A percentile compares a stretch with the other conserved stretches of the same genome.
Conservation (phyloP, 306 rosid species). For the Trifolium repens region DNA sequence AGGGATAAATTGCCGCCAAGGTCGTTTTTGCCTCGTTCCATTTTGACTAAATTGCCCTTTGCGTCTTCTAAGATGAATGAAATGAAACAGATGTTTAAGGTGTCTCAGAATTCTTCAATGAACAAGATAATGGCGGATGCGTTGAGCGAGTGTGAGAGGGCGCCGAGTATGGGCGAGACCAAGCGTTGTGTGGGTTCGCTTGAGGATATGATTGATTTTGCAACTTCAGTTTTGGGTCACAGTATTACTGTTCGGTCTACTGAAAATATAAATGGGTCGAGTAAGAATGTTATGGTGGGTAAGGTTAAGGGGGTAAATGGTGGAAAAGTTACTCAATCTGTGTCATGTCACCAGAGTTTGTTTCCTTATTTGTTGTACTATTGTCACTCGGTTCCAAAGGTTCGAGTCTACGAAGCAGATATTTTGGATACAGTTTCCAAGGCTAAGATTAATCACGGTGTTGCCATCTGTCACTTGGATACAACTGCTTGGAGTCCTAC, state of each 20-base stretch:
- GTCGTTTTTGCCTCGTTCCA: slow-evolving; percentile 77
- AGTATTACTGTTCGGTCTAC: slow-evolving; percentile 62
- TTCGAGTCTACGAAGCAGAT: slow-evolving; percentile 83
- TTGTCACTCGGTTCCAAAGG: slow-evolving; percentile 88
- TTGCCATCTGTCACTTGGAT: too few species aligned
- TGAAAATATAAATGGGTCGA: slow-evolving; percentile 58
- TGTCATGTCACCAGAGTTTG: slow-evolving; percentile 83
- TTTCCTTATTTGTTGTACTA: slow-evolving; percentile 80
- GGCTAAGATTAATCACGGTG: too few species aligned
- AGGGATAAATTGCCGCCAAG: slow-evolving; percentile 76
- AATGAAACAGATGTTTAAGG: slow-evolving; percentile 65
- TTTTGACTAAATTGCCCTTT: slow-evolving; percentile 67
- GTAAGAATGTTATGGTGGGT: slow-evolving; percentile 57
- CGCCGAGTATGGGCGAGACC: slow-evolving; percentile 72
- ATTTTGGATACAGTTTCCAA: slow-evolving; percentile 44
- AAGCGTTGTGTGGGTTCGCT: slow-evolving; percentile 75
- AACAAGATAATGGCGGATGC: slow-evolving; percentile 54
- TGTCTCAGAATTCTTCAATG: slow-evolving; percentile 63
- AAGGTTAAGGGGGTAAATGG: slow-evolving; percentile 62
- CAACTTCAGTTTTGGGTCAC: not conserved
- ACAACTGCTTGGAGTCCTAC: too few species aligned
- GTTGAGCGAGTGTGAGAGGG: slow-evolving; percentile 67
- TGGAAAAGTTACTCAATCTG: slow-evolving; percentile 72
- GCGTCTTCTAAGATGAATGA: slow-evolving; percentile 39
- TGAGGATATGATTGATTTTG: slow-evolving; percentile 42